phyloP scores from a whole-genome alignment of 108 stramenopile species.

The Skeletonema potamos region DNA sequence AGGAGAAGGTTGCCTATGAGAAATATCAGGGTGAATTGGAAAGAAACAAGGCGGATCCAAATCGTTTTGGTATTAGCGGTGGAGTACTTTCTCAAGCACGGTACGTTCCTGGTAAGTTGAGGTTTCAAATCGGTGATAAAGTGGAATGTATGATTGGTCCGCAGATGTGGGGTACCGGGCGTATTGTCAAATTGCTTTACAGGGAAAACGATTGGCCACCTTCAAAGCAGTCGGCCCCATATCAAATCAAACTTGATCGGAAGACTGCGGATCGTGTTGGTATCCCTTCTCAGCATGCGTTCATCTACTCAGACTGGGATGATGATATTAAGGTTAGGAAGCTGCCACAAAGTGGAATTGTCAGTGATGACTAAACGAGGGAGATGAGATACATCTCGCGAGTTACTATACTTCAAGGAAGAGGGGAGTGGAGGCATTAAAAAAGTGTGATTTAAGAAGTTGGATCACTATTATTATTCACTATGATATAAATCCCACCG shows the following conservation, averaged over 20 bases:
- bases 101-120: conserved; percentile 1
- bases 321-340: conserved; percentile 8
- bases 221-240: conserved; percentile 4
- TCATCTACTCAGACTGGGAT: conserved; percentile 17
- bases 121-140: conserved; percentile 10
- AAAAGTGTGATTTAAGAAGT: too few relatives aligned
- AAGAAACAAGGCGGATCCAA: conserved; percentile 1
- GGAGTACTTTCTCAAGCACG: not conserved
- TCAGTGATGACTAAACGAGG: not conserved
- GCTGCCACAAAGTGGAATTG: not conserved
- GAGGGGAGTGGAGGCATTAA: too few relatives aligned
- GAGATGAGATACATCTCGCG: too few relatives aligned
- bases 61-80: conserved; percentile 11
- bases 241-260: conserved; percentile 26
- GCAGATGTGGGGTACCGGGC: conserved; percentile 8
- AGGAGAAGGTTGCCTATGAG: conserved; percentile 17
- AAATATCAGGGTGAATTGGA: conserved; percentile 12
- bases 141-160: conserved; percentile 28
- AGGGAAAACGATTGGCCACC: conserved; percentile 13
- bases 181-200: conserved; percentile 14
- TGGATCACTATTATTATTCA: too few relatives aligned
- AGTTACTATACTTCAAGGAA: too few relatives aligned
- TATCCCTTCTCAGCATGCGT: conserved; percentile 9
- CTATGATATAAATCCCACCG: too few relatives aligned
- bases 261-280: conserved; percentile 18